Evolutionary conservation across 2,329 filamentous ascomycete genomes (phyloP), one percentile per base, ranked within the genome.

Genomic region (Aspergillus tamarii): DNA sequence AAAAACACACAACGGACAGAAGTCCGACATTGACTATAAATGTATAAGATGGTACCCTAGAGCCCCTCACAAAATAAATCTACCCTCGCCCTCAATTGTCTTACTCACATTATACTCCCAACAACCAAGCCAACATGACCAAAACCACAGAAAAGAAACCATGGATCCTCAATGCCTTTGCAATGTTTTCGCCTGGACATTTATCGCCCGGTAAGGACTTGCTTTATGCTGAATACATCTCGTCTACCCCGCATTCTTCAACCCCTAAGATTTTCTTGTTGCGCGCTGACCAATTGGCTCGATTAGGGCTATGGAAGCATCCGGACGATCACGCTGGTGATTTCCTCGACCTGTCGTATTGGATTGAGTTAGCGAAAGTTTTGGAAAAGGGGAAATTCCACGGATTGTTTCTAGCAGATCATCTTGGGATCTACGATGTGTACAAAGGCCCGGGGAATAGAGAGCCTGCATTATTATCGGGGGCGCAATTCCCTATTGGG

Each of bases 321-420:
- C 73, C 73, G 1, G 63, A 66, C 12, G 72, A 77, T 59, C 68
- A 72, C 50, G 72, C 67, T 14, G 64, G 76, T 57, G 72, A 77
- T 55, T 78, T 77, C 63, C 75, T 75, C 30, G 75, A 73, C 10
- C 66, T 82, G 8, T 72, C 77, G 3, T 80, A 82, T 66, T 84
- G 82, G 82, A 79, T 78, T 3, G 71, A 79, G 3, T 63, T 84
- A 19, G 82, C 82, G 6, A 76, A 81, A 61, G 71, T 76, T n/a
- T 72, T 83, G 0, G 80, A 83, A 23, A 76, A 77, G 10, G 79
- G 77, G 3, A 79, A 80, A 12, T 82, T 83, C 59, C 80, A 83
- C 63, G 80, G 77, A 2, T 73, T 84, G 30, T 84, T 83, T 70
- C 73, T 84, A 39, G 82, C 82, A 0, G 82, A 84, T 65, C 77